Evolutionary conservation across 2,329 filamentous ascomycete species (phyloP).

Genomic region (Fusarium pininemorale): DNA sequence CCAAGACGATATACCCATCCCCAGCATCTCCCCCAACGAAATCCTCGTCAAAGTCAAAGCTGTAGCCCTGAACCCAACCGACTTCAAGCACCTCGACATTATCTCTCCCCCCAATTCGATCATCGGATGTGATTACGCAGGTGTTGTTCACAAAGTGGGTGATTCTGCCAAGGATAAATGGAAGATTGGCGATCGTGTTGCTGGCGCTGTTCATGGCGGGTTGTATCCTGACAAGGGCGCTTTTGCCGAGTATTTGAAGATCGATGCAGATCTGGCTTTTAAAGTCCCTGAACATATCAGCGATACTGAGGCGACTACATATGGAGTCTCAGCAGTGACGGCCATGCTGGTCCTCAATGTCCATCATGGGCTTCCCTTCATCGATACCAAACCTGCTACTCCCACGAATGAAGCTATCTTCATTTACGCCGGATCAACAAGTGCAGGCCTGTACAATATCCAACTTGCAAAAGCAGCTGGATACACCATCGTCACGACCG

Average conservation of each 20-base stretch:
- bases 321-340: not conserved
- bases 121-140: not conserved
- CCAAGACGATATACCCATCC: not conserved
- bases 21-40: not conserved
- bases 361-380: not conserved
- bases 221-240: not conserved
- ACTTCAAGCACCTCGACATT: not conserved
- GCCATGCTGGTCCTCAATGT: not conserved
- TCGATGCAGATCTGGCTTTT: not conserved
- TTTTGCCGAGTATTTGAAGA: not conserved
- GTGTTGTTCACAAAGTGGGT: not conserved
- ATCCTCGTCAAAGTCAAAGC: not conserved
- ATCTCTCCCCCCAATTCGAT: not conserved
- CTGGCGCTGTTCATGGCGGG: not conserved
- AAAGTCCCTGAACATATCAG: accelerated
- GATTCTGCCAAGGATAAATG: not conserved
- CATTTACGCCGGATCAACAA: not conserved
- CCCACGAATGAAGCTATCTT: not conserved
- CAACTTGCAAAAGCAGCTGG: not conserved
- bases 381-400: not conserved
- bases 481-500: accelerated
- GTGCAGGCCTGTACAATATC: not conserved
- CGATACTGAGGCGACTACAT: not conserved
- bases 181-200: not conserved
- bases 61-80: not conserved